Evolutionary conservation across 352 stramenopile species (phyloP).

Genomic region (Globisporangium middletonii): DNA sequence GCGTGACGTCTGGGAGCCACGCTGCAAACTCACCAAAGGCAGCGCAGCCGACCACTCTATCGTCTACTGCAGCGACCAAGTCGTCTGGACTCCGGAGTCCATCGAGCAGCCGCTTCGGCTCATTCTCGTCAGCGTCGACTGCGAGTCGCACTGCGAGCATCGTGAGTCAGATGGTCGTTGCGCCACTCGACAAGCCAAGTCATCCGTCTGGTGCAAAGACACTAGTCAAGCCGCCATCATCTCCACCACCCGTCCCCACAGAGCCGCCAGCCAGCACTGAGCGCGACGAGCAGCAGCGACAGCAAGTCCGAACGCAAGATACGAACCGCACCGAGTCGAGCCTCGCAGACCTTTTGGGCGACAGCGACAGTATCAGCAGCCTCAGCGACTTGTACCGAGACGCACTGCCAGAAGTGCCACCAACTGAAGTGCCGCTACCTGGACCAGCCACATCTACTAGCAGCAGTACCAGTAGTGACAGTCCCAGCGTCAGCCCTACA

Average conservation of each 20-base stretch:
- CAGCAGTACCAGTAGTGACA: background rate
- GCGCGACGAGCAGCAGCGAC: background rate
- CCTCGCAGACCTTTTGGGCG: background rate
- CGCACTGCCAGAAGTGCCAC: slow-evolving; percentile 1
- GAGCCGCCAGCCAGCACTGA: background rate
- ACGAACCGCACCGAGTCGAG: background rate
- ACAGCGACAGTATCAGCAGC: slow-evolving; percentile 4
- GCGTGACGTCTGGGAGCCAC: background rate
- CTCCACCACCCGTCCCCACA: background rate
- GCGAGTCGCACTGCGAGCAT: slow-evolving; percentile 11
- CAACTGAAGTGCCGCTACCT: background rate
- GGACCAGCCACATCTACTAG: background rate
- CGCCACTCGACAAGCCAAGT: background rate
- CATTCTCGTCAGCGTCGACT: slow-evolving; percentile 7
- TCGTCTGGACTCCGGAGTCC: slow-evolving; percentile 11
- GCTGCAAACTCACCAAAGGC: slow-evolving; percentile 1
- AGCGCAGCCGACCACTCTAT: background rate
- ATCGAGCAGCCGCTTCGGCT: slow-evolving; percentile 6
- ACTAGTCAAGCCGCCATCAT: background rate
- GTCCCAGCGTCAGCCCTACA: background rate
- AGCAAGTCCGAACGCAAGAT: background rate
- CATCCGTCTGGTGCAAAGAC: background rate
- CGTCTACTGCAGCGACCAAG: background rate
- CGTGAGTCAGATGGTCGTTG: slow-evolving; percentile 10
- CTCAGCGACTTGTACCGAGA: slow-evolving; percentile 10